A percentile compares a stretch with the other conserved stretches of the same genome.
phyloP scores from a whole-genome alignment of 2,329 filamentous ascomycete genomes.

The Trichophyton schoenleinii region DNA sequence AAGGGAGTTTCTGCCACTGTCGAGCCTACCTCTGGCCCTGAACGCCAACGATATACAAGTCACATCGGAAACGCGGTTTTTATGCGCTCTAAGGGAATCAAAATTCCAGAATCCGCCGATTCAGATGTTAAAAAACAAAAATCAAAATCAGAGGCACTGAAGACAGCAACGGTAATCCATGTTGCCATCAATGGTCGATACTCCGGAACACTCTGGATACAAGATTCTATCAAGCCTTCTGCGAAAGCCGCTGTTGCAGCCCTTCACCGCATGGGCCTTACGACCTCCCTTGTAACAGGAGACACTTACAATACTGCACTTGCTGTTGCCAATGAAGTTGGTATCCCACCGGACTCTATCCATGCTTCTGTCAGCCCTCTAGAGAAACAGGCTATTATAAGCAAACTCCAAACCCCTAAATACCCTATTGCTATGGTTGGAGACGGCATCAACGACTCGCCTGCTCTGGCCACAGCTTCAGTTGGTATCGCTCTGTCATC shows the following conservation, averaged over 20 bases:
- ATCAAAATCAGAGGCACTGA: conserved; percentile 27
- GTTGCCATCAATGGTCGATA: conserved; percentile 74
- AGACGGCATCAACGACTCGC: conserved; percentile 96
- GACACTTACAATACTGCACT: conserved; percentile 76
- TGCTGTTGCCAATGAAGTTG: conserved; percentile 69
- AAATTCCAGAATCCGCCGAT: conserved; percentile 30
- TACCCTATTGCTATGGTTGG: conserved; percentile 88
- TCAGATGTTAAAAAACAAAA: conserved; percentile 26
- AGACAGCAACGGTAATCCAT: conserved; percentile 82
- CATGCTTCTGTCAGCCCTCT: conserved; percentile 80
- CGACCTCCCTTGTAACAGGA: conserved; percentile 83
- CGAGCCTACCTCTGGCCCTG: conserved; percentile 57
- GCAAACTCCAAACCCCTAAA: conserved; percentile 58
- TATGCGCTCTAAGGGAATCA: conserved; percentile 56
- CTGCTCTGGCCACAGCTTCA: conserved; percentile 81
- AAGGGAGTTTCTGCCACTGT: conserved; percentile 73
- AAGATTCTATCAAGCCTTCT: conserved; percentile 82
- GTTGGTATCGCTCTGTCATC: conserved; percentile 86
- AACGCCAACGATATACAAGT: conserved; percentile 62
- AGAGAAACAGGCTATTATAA: conserved; percentile 79
- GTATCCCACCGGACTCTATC: conserved; percentile 63
- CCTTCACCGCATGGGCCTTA: conserved; percentile 71
- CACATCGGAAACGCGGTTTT: conserved; percentile 72
- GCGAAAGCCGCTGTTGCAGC: conserved; percentile 70
- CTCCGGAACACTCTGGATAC: conserved; percentile 68